Conservation (phyloP, 768 basidiomycete genomes). For the Tulasnella calospora region DNA sequence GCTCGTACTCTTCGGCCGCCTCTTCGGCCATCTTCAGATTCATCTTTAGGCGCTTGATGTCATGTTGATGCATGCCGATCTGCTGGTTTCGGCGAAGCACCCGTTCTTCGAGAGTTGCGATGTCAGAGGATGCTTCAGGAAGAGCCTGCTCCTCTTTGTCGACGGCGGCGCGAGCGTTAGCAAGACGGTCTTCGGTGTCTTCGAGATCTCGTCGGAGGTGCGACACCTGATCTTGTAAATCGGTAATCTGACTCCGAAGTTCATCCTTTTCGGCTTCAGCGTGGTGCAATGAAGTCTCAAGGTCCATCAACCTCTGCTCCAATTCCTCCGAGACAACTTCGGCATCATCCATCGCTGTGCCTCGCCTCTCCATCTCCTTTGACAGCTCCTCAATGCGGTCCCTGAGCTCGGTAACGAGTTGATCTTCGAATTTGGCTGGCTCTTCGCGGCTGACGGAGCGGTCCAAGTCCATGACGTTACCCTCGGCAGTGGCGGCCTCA, state of each 20-base stretch:
- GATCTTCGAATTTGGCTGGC: not conserved
- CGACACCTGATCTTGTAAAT: not conserved
- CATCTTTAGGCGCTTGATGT: constrained; percentile 68
- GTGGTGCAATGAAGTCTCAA: constrained; percentile 3
- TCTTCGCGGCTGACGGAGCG: not conserved
- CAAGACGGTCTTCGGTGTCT: constrained; percentile 35
- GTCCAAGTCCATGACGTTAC: not conserved
- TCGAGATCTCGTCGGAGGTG: constrained; percentile 44
- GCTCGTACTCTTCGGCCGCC: constrained; percentile 60
- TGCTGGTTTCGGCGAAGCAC: constrained; percentile 65
- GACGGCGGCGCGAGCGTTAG: not conserved
- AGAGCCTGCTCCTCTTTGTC: not conserved
- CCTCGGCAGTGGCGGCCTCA: not conserved
- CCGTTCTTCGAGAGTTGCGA: constrained; percentile 49
- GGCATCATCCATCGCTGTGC: not conserved
- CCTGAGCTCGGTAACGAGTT: not conserved
- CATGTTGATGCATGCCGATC: constrained; percentile 73
- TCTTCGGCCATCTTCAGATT: constrained; percentile 73
- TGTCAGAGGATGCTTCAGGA: not conserved
- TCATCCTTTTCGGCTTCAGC: not conserved
- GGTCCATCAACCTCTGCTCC: not conserved
- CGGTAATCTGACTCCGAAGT: not conserved
- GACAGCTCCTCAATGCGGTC: not conserved
- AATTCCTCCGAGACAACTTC: constrained; percentile 1
- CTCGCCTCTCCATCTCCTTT: not conserved